These are phyloP conservation scores for Beauveria pseudobassiana DNA, from an alignment of 2,329 filamentous ascomycete species.

Conservation along the genomic window DNA sequence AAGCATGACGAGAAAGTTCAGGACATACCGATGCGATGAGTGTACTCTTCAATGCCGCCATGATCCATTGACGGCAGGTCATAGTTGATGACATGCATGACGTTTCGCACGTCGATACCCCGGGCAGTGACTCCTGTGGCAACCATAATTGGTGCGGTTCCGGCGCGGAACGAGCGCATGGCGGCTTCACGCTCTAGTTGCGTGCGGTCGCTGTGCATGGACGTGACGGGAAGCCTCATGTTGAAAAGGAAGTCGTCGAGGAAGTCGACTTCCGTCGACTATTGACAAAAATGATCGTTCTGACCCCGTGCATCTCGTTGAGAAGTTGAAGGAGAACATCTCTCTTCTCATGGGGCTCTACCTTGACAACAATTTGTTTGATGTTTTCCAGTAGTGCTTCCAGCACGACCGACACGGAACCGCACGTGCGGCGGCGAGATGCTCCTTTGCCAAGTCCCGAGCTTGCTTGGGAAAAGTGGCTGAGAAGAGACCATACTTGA, in stretches of 20 bases:
- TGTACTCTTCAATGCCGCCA: conserved; percentile 90
- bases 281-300: conserved; percentile 89
- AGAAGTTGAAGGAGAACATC: conserved; percentile 66
- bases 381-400: conserved; percentile 77
- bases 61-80: conserved; percentile 68
- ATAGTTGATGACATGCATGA: conserved; percentile 90
- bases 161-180: conserved; percentile 74
- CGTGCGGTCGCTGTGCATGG: conserved; percentile 80
- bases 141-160: conserved; percentile 69
- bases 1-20: neutral
- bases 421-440: conserved; percentile 66
- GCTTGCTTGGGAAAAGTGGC: conserved; percentile 83
- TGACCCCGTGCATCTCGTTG: conserved; percentile 58
- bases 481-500: conserved; percentile 78
- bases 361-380: conserved; percentile 64
- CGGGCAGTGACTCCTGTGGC: conserved; percentile 82
- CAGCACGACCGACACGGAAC: conserved; percentile 80
- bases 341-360: conserved; percentile 60
- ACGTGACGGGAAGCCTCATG: conserved; percentile 69
- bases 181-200: conserved; percentile 90
- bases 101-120: conserved; percentile 79
- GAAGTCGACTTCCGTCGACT: conserved; percentile 70
- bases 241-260: conserved; percentile 87
- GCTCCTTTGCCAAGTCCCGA: conserved; percentile 67
- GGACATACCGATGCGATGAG: conserved; percentile 78